Evolutionary conservation across 257 asterid species (phyloP).

Genomic region (Linderniella brevidens): DNA sequence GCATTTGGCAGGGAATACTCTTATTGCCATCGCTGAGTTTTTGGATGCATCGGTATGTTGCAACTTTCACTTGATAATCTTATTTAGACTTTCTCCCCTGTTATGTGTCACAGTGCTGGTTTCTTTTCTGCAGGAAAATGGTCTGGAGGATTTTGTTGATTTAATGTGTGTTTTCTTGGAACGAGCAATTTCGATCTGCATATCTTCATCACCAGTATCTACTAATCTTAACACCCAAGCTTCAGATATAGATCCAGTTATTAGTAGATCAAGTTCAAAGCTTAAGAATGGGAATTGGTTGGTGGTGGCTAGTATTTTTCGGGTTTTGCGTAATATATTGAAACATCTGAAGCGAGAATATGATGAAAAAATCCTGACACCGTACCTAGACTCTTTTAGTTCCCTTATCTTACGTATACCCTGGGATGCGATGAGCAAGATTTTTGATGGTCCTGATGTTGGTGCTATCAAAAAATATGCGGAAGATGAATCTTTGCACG

Average conservation of each 20-base stretch:
- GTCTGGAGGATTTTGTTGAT: slow-evolving; percentile 41
- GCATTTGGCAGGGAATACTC: slow-evolving; percentile 44
- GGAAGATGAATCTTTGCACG: slow-evolving; percentile 11
- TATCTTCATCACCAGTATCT: slow-evolving; percentile 15
- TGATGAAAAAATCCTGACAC: slow-evolving; percentile 19
- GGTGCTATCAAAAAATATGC: slow-evolving; percentile 15
- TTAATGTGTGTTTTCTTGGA: slow-evolving; percentile 44
- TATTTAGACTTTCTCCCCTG: slow-evolving; percentile 2
- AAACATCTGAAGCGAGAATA: slow-evolving; percentile 37
- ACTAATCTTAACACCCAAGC: slow-evolving; percentile 12
- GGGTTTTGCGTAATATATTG: slow-evolving; percentile 42
- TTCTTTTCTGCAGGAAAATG: slow-evolving; percentile 32
- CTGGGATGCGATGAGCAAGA: slow-evolving; percentile 29
- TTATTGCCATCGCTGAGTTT: slow-evolving; percentile 51
- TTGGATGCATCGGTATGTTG: slow-evolving; percentile 41
- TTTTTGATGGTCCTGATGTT: slow-evolving; percentile 9
- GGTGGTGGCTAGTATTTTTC: slow-evolving; percentile 31
- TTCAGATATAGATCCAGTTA: slow-evolving; percentile 14
- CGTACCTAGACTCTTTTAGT: slow-evolving; percentile 28
- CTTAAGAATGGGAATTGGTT: slow-evolving; percentile 27
- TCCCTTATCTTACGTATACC: slow-evolving; percentile 29
- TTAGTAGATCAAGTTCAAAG: slow-evolving; percentile 21
- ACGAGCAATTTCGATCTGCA: slow-evolving; percentile 18
- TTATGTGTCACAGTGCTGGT: slow-evolving; percentile 6
- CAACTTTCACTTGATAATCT: background rate